These are phyloP conservation scores for Dentipellis fragilis DNA, from an alignment of 768 basidiomycete genomes.

Conservation along the genomic window DNA sequence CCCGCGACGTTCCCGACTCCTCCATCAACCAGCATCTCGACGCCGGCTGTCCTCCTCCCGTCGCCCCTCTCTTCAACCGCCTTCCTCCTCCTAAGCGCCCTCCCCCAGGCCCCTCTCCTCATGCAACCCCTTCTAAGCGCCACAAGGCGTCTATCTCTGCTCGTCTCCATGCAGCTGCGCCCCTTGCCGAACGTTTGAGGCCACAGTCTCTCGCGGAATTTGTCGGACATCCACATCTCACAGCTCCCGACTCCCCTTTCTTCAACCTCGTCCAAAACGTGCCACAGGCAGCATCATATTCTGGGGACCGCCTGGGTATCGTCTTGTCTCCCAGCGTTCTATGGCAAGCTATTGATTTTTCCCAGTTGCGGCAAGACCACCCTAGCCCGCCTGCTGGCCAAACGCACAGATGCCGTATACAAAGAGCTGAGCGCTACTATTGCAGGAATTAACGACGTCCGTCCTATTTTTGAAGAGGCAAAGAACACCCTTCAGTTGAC, in stretches of 20 bases:
- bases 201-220: slow-evolving; percentile 56
- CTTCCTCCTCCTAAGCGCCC: background rate
- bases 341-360: slow-evolving; percentile 14
- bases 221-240: slow-evolving; percentile 62
- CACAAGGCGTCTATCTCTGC: background rate
- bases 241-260: slow-evolving; percentile 46
- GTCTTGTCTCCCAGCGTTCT: background rate
- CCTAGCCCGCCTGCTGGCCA: slow-evolving; percentile 61
- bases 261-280: slow-evolving; percentile 38
- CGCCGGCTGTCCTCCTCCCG: background rate
- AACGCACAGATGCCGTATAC: slow-evolving; percentile 46
- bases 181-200: slow-evolving; percentile 65
- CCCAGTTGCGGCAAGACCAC: slow-evolving; percentile 66
- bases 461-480: slow-evolving; percentile 69
- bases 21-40: slow-evolving; percentile 4
- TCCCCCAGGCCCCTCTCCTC: background rate
- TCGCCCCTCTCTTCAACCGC: background rate
- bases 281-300: slow-evolving; percentile 51
- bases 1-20: background rate
- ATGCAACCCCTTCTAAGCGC: background rate
- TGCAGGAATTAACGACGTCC: slow-evolving; percentile 58
- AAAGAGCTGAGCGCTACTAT: slow-evolving; percentile 74
- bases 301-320: slow-evolving; percentile 69
- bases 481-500: slow-evolving; percentile 52
- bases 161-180: slow-evolving; percentile 26